Conservation (phyloP, 192 early-diverging fungal genomes). For the Oehlia diaphana region DNA sequence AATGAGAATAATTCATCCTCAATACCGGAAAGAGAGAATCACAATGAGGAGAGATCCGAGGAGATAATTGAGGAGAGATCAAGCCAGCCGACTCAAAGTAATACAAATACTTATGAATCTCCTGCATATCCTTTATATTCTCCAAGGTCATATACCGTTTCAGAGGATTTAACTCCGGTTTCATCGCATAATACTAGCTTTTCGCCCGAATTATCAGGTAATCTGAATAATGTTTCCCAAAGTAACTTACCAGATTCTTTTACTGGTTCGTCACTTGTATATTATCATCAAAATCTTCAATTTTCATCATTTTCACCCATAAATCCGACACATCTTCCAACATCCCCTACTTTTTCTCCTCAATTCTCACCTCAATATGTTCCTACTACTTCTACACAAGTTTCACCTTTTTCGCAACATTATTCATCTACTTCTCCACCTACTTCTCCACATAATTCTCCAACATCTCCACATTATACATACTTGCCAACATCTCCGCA, state of each 20-base stretch:
- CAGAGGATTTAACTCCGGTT: not conserved
- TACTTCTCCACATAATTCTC: not conserved
- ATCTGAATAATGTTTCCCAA: not conserved
- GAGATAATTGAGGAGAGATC: too few species aligned
- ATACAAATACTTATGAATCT: not conserved
- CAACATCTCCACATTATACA: not conserved
- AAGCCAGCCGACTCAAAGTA: not conserved
- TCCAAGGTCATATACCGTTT: not conserved
- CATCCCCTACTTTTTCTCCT: not conserved
- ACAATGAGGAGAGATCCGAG: not conserved
- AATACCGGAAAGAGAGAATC: not conserved
- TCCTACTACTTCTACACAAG: not conserved
- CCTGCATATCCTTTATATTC: not conserved
- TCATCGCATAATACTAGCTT: not conserved
- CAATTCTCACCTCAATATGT: not conserved
- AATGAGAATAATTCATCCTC: not conserved
- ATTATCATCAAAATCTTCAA: not conserved
- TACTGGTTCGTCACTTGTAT: not conserved
- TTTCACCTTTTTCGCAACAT: not conserved
- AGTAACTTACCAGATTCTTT: not conserved
- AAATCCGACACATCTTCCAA: not conserved
- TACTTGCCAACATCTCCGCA: not conserved
- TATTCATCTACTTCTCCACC: not conserved
- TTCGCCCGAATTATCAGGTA: not conserved
- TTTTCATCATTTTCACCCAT: not conserved